Evolutionary conservation across 108 stramenopile species (phyloP), one percentile per base, ranked within the genome.

Genomic region (Cyclotella baltica): DNA sequence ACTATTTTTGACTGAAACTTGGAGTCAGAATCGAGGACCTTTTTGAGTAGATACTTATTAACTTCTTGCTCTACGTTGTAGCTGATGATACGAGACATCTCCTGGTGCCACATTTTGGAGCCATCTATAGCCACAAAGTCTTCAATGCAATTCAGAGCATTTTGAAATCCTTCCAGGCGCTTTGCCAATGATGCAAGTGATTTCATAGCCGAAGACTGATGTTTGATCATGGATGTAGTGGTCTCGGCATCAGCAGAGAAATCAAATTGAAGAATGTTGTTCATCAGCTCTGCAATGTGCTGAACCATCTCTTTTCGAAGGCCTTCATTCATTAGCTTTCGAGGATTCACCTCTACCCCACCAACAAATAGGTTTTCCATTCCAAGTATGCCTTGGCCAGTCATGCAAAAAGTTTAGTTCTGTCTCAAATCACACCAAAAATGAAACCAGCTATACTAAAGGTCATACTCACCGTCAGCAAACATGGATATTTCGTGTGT

Each of bases 341-440:
- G 68, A 30, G 91, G 91, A 52, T 89, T 81, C 36, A 92, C 76
- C 55, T 86, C 78, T 35, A 88, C 75, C 40, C 83, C 86, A 27
- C 91, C 91, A 36, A 89, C 69, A 0, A 89, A 57, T 3, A 87
- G 83, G 55, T 81, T 85, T 72, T 92, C 87, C 91, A 88, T 88
- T 43, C 65, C 70, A 28, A 89, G 79, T n/a, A 92, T 79, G 18
- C 73, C 79, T 80, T 18, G 35, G 70, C 2, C 16, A n/a, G 22
- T 25, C 0, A 20, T 11, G 72, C 0, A 33, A 25, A n/a, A 16
- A 38, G 37, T 33, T 2, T n/a, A 27, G 27, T 74, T 33, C 16
- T 19, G 18, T n/a, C 16, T 1, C 20, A 0, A 37, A 65, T 40
- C 9, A 3, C 11, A 34, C 18, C 6, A 29, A 59, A 18, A 67